Evolutionary conservation across 257 asterid species (phyloP).

Genomic region (Solanum appendiculatum): DNA sequence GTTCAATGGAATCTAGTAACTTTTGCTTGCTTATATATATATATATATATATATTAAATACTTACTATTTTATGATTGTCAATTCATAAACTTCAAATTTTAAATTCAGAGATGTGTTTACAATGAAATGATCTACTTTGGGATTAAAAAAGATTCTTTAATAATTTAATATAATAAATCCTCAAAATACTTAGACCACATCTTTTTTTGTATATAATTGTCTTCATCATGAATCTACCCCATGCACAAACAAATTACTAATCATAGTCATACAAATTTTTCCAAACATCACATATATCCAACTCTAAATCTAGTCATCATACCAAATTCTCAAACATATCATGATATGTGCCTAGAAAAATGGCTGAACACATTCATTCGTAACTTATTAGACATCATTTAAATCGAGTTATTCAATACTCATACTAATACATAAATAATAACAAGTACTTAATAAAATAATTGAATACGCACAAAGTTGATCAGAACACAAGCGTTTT

Average conservation of each 20-base stretch:
- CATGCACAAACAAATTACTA: background rate
- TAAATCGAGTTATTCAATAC: background rate
- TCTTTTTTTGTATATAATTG: background rate
- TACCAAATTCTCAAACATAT: background rate
- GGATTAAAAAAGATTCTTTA: background rate
- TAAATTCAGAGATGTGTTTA: accelerated
- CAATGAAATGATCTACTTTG: background rate
- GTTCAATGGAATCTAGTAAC: background rate
- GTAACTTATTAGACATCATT: background rate
- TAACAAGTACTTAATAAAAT: background rate
- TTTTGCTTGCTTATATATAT: too few species aligned
- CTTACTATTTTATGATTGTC: too few species aligned
- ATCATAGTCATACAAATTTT: background rate
- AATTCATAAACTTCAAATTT: background rate
- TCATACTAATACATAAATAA: background rate
- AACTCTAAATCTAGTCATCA: background rate
- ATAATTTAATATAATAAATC: background rate
- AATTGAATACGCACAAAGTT: background rate
- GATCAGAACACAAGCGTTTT: background rate
- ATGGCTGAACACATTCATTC: background rate
- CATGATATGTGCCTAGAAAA: background rate
- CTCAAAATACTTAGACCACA: background rate
- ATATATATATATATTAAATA: too few species aligned
- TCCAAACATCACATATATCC: background rate
- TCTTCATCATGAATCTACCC: background rate